Evolutionary conservation across 306 rosid genomes (phyloP), one percentile per base, ranked within the genome.

Genomic region (Cucurbita argyrosperma): DNA sequence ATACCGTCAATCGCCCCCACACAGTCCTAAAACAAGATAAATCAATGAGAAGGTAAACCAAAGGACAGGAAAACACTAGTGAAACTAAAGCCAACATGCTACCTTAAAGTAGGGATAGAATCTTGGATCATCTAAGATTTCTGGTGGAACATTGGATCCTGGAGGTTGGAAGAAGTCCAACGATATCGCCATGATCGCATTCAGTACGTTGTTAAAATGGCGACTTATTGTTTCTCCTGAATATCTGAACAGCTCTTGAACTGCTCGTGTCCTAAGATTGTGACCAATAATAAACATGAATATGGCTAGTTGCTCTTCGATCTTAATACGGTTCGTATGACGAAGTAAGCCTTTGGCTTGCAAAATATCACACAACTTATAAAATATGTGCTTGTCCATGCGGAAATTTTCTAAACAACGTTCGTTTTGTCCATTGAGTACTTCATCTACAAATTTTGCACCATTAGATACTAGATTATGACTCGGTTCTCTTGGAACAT

Each of bases 161-260:
- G 92, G 89, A 71, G 95, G 87, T 84, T 76, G 88, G 79, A 92
- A 90, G 70, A 84, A 90, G 65, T 90, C 97, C 56, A 82, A 76
- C 0, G 96, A 88, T 72, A 92, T 87, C 6, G 96, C 87, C 90
- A 90, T 87, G 63, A 92, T 80, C 10, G 92, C 96, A 51, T 85
- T 92, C 80, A 92, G 79, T 72, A 90, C 97, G 76, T 92, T 88
- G 83, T 92, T 92, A 79, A 92, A 92, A 77, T 92, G 96, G 46
- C 96, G 95, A 78, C 96, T 92, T 50, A 92, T 92, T 13, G 96
- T 92, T 83, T 92, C 97, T 40, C 96, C 96, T 38, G 97, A 92
- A 78, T 90, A 90, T 76, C 80, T 93, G 64, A 92, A 92, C 76
- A 92, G 59, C 81, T 92, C 97, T 79, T 92, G 96, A 73, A 88